These are phyloP conservation scores for Sarcodon aspratus DNA, from an alignment of 768 basidiomycete genomes.

Conservation along the genomic window DNA sequence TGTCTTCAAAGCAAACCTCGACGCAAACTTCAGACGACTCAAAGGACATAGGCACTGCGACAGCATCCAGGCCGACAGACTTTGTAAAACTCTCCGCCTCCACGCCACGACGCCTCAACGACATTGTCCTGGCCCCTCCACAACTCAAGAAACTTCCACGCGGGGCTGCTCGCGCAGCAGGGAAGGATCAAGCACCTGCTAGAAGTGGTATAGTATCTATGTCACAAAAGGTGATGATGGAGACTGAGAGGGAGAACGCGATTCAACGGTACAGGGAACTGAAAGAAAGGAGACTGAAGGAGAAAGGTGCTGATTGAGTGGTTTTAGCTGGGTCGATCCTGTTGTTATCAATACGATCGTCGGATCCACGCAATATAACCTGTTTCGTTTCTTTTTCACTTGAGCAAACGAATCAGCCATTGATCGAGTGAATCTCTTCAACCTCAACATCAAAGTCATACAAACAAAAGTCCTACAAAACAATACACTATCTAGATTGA, in stretches of 20 bases:
- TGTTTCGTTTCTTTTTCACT: no score
- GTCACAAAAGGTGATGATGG: conserved; percentile 71
- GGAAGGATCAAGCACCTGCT: conserved; percentile 9
- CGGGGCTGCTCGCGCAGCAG: conserved; percentile 19
- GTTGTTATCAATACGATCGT: no score
- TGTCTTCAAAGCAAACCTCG: neutral
- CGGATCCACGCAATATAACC: no score
- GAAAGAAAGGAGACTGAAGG: conserved; percentile 31
- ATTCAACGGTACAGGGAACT: conserved; percentile 59
- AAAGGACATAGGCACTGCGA: conserved; percentile 2
- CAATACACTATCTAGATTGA: no score
- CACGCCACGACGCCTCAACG: conserved; percentile 55
- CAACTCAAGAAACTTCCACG: conserved; percentile 45
- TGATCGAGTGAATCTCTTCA: no score
- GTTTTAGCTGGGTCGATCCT: neutral
- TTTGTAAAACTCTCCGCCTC: conserved; percentile 40
- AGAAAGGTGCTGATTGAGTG: neutral
- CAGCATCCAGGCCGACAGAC: conserved; percentile 21
- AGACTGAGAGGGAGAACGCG: conserved; percentile 58
- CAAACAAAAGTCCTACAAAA: no score
- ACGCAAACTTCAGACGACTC: conserved; percentile 6
- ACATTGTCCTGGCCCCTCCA: conserved; percentile 61
- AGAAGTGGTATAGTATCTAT: conserved; percentile 48
- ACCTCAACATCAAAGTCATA: no score
- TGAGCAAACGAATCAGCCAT: no score